phyloP scores from a whole-genome alignment of 2,329 filamentous ascomycete species.

The Aspergillus neoniger region DNA sequence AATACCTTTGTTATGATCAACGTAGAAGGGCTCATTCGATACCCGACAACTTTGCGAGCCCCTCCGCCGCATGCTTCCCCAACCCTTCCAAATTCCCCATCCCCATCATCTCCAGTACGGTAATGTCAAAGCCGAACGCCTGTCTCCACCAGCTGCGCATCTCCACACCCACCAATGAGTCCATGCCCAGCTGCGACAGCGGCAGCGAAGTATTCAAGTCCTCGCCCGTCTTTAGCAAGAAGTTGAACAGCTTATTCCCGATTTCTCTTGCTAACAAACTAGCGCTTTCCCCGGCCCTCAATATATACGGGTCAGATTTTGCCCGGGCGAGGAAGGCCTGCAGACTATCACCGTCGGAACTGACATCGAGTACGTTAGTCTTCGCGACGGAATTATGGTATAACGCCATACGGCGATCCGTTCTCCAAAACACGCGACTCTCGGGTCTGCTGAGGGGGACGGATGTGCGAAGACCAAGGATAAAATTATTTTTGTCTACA shows the following conservation, averaged over 20 bases:
- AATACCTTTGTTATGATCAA: no score
- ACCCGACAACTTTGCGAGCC: neutral
- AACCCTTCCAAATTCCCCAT: slow-evolving; percentile 4
- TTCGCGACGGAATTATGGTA: slow-evolving; percentile 12
- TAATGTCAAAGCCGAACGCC: slow-evolving; percentile 25
- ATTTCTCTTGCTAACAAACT: slow-evolving; percentile 22
- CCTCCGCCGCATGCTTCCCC: slow-evolving; percentile 1
- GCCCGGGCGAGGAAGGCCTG: slow-evolving; percentile 1
- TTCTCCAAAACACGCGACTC: slow-evolving; percentile 6
- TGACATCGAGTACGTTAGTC: neutral
- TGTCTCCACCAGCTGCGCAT: slow-evolving; percentile 29
- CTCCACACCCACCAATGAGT: slow-evolving; percentile 35
- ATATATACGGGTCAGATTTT: neutral
- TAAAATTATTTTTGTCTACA: neutral
- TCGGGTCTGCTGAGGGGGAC: neutral
- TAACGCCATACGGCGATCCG: slow-evolving; percentile 9
- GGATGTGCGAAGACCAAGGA: neutral
- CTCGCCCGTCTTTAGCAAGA: slow-evolving; percentile 22
- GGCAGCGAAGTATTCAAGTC: slow-evolving; percentile 20
- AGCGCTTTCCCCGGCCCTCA: neutral
- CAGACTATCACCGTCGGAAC: neutral
- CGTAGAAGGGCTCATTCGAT: neutral
- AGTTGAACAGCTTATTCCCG: slow-evolving; percentile 22
- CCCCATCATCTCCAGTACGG: slow-evolving; percentile 28
- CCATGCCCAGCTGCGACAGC: slow-evolving; percentile 27